Evolutionary conservation across 306 rosid genomes (phyloP), one percentile per base, ranked within the genome.

Genomic region (Gillenia trifoliata): DNA sequence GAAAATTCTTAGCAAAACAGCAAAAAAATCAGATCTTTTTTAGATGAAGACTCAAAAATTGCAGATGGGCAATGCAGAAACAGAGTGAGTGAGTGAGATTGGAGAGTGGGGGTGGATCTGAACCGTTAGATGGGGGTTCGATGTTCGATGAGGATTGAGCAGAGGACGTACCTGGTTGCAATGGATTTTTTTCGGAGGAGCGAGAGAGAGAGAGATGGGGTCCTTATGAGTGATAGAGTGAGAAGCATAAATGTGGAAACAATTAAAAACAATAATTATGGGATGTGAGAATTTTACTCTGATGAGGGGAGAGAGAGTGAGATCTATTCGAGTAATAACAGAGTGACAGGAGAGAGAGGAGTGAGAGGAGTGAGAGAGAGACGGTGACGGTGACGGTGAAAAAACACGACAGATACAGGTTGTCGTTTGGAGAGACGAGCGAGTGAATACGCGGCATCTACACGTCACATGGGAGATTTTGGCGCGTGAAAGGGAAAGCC

Each of bases 1-100:
- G 12, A 11, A 23, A 60, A 73, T 29, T 38, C 31, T 11, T 5
- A 41, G 19, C 60, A 67, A 26, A 38, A 26, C 7, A 20, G 19
- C 11, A 19, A 70, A 59, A 77, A 75, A 47, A 29, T 62, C 64
- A 52, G 76, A 70, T 77, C 81, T 70, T 70, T 61, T 22, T 73
- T 16, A 29, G 15, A 71, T 16, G 11, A 11, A 11, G 62, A 56
- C 30, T 26, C 36, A 15, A 71, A 49, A 40, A 11, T 52, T 54
- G 57, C 15, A 66, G 8, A 65, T 65, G 66, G 29, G 57, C 60
- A 20, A 19, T 73, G 77, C 29, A 4, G 36, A 31, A 68, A 64
- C 45, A 33, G 47, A 31, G 66, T 8, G 17, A 17, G 41, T 12
- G 16, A 59, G n/a, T 26, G 64, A 6, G n/a, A 11, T 17, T 52